phyloP scores from a whole-genome alignment of 352 stramenopile species.

The Pythium graminicola region DNA sequence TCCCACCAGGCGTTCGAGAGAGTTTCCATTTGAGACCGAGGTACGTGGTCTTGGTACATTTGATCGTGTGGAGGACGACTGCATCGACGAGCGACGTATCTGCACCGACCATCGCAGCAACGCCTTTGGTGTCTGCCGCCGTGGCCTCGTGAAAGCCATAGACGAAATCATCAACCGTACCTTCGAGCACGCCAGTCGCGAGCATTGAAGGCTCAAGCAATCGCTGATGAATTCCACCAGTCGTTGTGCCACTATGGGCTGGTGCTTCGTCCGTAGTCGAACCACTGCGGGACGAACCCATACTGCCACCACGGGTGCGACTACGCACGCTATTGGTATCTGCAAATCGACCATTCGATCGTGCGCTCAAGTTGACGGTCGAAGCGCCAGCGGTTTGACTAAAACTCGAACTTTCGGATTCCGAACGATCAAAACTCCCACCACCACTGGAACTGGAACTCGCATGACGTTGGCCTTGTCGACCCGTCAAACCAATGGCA shows the following conservation, averaged over 20 bases:
- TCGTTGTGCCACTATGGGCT: too few relatives aligned
- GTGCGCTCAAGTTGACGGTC: too few relatives aligned
- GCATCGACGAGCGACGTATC: constrained; percentile 53
- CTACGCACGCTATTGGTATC: not conserved
- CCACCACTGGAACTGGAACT: constrained; percentile 1
- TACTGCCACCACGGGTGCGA: not conserved
- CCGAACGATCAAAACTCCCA: constrained; percentile 11
- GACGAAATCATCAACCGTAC: constrained; percentile 21
- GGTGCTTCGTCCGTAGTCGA: constrained; percentile 6
- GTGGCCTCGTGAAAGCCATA: constrained; percentile 21
- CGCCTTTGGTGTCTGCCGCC: constrained; percentile 15
- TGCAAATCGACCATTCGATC: too few relatives aligned
- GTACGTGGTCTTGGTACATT: constrained; percentile 45
- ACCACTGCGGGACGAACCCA: not conserved
- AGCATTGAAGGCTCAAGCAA: constrained; percentile 18
- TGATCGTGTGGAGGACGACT: constrained; percentile 52
- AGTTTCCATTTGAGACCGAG: constrained; percentile 73
- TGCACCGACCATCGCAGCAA: constrained; percentile 39
- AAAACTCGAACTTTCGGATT: constrained; percentile 1
- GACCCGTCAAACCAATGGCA: constrained; percentile 20
- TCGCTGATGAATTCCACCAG: not conserved
- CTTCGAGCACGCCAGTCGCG: constrained; percentile 19
- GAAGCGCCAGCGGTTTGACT: too few relatives aligned
- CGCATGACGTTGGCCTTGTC: not conserved
- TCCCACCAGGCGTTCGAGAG: constrained; percentile 55